Evolutionary conservation across 805 yeast genomes (phyloP).

Genomic region (Metschnikowia sp.): DNA sequence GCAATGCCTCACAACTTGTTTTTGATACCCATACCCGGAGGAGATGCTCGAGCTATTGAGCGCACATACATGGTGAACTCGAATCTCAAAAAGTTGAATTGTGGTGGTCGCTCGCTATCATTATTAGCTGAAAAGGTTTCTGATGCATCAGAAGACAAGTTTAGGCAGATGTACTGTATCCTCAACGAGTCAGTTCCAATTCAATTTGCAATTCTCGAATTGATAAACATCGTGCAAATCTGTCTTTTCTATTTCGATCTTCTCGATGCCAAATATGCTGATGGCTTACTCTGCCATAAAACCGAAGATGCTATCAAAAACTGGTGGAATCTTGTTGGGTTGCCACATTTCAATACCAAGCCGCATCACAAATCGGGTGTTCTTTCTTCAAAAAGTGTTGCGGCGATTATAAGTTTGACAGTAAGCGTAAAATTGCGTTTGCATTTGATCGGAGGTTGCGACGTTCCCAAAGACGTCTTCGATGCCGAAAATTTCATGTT

Average conservation of each 20-base stretch:
- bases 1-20: slow-evolving; percentile 73
- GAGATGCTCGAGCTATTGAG: slow-evolving; percentile 51
- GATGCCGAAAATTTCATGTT: slow-evolving; percentile 66
- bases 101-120: slow-evolving; percentile 83
- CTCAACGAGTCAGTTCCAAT: slow-evolving; percentile 49
- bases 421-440: slow-evolving; percentile 66
- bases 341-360: slow-evolving; percentile 39
- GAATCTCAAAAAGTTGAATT: slow-evolving; percentile 69
- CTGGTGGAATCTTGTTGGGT: slow-evolving; percentile 85
- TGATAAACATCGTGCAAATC: slow-evolving; percentile 72
- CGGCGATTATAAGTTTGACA: slow-evolving; percentile 77
- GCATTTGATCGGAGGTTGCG: slow-evolving; percentile 33
- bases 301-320: slow-evolving; percentile 67
- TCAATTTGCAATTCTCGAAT: slow-evolving; percentile 65
- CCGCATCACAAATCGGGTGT: slow-evolving; percentile 50
- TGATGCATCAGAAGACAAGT: slow-evolving; percentile 77
- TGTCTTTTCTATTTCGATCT: slow-evolving; percentile 75
- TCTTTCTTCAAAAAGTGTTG: slow-evolving; percentile 64
- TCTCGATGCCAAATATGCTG: slow-evolving; percentile 65
- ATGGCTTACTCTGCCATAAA: slow-evolving; percentile 77
- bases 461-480: slow-evolving; percentile 79
- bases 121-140: slow-evolving; percentile 63
- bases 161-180: slow-evolving; percentile 68
- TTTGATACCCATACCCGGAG: slow-evolving; percentile 65
- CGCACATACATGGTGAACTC: slow-evolving; percentile 67